These are phyloP conservation scores for Ganoderma boninense DNA, from an alignment of 1,284 basidiomycete genomes.

Conservation along the genomic window DNA sequence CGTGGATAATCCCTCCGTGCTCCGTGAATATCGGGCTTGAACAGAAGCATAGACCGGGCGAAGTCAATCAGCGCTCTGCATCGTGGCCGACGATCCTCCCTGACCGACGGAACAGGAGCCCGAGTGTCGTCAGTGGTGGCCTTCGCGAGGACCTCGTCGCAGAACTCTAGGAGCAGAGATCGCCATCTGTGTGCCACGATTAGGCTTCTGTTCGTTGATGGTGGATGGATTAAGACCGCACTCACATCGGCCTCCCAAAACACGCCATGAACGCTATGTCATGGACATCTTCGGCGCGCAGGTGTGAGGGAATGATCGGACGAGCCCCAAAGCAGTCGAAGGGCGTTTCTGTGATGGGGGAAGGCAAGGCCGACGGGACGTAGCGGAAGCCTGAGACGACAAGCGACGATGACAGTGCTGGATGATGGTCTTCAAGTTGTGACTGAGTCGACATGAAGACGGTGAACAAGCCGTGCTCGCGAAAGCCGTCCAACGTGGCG, in stretches of 20 bases:
- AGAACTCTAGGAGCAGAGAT: background rate
- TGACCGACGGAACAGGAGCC: too few relatives aligned
- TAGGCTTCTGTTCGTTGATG: background rate
- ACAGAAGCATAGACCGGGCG: background rate
- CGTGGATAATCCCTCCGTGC: background rate
- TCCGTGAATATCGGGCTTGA: background rate
- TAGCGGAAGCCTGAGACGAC: too few relatives aligned
- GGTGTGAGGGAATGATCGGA: background rate
- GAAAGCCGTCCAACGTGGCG: background rate
- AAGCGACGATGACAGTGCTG: too few relatives aligned
- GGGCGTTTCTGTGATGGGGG: background rate
- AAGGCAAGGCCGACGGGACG: background rate
- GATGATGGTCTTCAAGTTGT: too few relatives aligned
- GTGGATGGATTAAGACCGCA: too few relatives aligned
- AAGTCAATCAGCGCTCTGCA: background rate
- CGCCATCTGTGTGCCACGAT: background rate
- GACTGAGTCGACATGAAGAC: background rate
- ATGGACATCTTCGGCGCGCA: background rate
- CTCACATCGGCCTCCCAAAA: background rate
- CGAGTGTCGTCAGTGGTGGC: too few relatives aligned
- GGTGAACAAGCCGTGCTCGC: background rate
- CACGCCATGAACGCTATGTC: background rate
- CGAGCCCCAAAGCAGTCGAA: background rate
- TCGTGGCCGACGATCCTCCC: background rate
- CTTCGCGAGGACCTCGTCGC: background rate